A percentile compares a stretch with the other conserved stretches of the same genome.
These are phyloP conservation scores for Pleurotus djamor DNA, from an alignment of 768 basidiomycete species.

Conservation along the genomic window DNA sequence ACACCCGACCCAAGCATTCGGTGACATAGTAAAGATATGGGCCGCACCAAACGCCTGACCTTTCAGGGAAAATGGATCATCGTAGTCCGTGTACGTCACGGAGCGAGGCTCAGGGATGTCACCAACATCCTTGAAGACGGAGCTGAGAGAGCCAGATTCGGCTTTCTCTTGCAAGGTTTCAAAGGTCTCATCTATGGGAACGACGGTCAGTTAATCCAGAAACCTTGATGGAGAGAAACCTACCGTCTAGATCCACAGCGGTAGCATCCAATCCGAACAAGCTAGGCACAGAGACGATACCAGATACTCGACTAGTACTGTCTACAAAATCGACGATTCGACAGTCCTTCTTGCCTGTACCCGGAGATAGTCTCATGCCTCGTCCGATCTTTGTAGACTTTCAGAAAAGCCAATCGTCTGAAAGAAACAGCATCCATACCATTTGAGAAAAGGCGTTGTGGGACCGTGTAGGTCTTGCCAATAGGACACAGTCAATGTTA, in stretches of 20 bases:
- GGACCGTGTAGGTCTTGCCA: constrained; percentile 88
- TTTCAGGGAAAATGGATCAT: constrained; percentile 62
- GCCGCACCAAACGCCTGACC: constrained; percentile 48
- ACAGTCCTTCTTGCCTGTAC: constrained; percentile 81
- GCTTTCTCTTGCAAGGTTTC: constrained; percentile 43
- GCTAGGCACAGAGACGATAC: constrained; percentile 77
- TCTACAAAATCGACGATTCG: constrained; percentile 92
- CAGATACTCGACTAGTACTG: constrained; percentile 60
- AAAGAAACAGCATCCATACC: constrained; percentile 37
- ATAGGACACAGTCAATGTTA: constrained; percentile 86
- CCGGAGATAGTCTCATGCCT: constrained; percentile 84
- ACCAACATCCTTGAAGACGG: constrained; percentile 17
- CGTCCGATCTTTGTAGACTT: constrained; percentile 68
- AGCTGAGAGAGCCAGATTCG: constrained; percentile 19
- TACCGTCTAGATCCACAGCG: constrained; percentile 62
- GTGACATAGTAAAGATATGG: constrained; percentile 52
- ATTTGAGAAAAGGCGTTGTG: constrained; percentile 91
- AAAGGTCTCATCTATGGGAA: constrained; percentile 44
- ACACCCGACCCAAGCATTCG: constrained; percentile 78
- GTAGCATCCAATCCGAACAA: constrained; percentile 83
- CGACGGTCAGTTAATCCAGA: background rate
- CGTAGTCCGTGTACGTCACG: constrained; percentile 75
- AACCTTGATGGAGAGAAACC: constrained; percentile 6
- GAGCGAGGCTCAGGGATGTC: constrained; percentile 54
- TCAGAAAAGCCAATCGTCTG: background rate